phyloP scores from a whole-genome alignment of 306 rosid species.

The Trifolium dubium region DNA sequence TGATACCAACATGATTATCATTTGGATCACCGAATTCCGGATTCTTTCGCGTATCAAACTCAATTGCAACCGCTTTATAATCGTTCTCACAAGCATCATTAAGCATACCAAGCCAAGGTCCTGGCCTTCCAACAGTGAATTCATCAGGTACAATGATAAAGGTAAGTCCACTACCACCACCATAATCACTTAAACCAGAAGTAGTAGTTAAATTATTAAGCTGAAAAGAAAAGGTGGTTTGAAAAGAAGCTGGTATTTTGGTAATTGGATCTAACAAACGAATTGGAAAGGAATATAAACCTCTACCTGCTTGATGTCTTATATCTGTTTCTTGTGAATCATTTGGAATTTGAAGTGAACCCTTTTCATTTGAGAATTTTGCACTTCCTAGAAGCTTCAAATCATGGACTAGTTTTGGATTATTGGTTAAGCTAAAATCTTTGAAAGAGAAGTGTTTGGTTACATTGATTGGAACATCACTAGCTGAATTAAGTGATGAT shows the following conservation, averaged over 20 bases:
- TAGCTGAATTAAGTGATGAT: conserved; percentile 33
- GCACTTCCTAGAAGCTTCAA: conserved; percentile 77
- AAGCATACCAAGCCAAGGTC: conserved; percentile 86
- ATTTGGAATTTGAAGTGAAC: conserved; percentile 65
- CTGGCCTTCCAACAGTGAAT: conserved; percentile 80
- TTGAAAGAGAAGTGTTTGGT: conserved; percentile 64
- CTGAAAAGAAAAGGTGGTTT: conserved; percentile 67
- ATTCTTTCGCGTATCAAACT: conserved; percentile 67
- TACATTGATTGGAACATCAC: conserved; percentile 55
- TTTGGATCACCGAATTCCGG: conserved; percentile 77
- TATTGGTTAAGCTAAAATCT: conserved; percentile 53
- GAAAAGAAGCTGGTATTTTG: conserved; percentile 69
- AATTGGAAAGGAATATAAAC: conserved; percentile 69
- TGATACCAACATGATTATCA: conserved; percentile 80
- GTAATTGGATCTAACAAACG: conserved; percentile 64
- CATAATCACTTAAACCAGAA: conserved; percentile 2
- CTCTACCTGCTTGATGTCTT: conserved; percentile 73
- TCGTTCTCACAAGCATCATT: conserved; percentile 75
- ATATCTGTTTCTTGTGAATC: conserved; percentile 54
- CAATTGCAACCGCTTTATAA: conserved; percentile 70
- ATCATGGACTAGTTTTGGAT: conserved; percentile 57
- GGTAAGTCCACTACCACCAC: conserved; percentile 76
- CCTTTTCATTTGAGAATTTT: conserved; percentile 54
- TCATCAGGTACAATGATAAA: conserved; percentile 84
- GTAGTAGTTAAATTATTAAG: conserved; percentile 48